These are phyloP conservation scores for Ilyonectria sp. DNA, from an alignment of 2,329 filamentous ascomycete genomes.

Conservation along the genomic window DNA sequence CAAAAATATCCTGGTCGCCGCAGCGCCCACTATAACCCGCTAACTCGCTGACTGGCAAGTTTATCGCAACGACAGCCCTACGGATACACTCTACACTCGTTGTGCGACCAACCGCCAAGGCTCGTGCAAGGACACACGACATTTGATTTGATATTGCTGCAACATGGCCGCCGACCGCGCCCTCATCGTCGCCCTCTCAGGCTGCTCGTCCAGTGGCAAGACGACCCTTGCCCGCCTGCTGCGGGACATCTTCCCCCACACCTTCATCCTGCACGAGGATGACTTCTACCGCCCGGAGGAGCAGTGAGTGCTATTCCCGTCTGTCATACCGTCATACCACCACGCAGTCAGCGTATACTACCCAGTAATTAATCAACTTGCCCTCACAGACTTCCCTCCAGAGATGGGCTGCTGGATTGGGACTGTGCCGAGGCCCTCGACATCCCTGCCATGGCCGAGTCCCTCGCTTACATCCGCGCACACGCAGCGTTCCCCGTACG, in stretches of 20 bases:
- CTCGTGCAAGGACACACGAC: neutral
- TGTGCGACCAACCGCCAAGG: neutral
- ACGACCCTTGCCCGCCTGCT: slow-evolving; percentile 91
- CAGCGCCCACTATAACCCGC: neutral
- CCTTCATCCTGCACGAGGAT: slow-evolving; percentile 93
- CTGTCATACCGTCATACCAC: neutral
- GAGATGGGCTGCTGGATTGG: slow-evolving; percentile 84
- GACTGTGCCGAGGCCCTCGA: slow-evolving; percentile 88
- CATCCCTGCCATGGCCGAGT: slow-evolving; percentile 75
- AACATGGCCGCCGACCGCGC: slow-evolving; percentile 60
- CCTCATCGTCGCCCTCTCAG: slow-evolving; percentile 85
- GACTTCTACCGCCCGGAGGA: slow-evolving; percentile 92
- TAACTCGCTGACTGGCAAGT: neutral
- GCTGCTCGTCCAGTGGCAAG: slow-evolving; percentile 94
- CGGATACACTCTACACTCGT: neutral
- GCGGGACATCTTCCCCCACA: slow-evolving; percentile 82
- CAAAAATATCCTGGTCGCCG: neutral
- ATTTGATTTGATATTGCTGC: neutral
- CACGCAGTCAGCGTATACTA: neutral
- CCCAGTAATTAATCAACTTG: neutral
- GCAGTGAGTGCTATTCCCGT: slow-evolving; percentile 64
- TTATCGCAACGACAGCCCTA: slow-evolving; percentile 4
- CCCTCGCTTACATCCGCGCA: slow-evolving; percentile 79
- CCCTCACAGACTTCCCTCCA: slow-evolving; percentile 63
- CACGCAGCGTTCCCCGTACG: slow-evolving; percentile 77